Percentiles rank a stretch among this genome's conserved stretches.
Evolutionary conservation across 441 rosid species (phyloP).

Genomic region (Viola pubescens): DNA sequence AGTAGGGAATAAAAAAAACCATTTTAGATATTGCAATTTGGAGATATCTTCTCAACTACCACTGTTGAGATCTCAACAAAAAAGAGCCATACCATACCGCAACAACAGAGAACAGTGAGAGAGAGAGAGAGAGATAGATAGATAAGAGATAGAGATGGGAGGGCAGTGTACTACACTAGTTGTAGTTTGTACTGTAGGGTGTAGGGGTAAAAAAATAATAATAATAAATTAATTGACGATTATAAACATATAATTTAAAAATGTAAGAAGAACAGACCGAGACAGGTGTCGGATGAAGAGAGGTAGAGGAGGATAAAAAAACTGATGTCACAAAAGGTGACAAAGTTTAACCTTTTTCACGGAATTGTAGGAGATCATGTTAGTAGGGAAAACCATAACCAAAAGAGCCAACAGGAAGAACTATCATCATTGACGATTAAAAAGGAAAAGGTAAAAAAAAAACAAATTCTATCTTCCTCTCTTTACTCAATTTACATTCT

Average conservation of each 20-base stretch:
- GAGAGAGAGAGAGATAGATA: background rate
- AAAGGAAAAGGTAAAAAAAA: slow-evolving; percentile 12
- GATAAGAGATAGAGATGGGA: background rate
- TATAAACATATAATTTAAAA: background rate
- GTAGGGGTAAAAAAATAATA: no score
- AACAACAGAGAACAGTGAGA: background rate
- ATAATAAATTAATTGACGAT: no score
- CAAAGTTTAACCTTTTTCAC: slow-evolving; percentile 49
- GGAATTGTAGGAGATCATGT: slow-evolving; percentile 45
- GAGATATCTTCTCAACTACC: slow-evolving; percentile 15
- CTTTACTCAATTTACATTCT: slow-evolving; percentile 12
- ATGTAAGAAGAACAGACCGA: background rate
- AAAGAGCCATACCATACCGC: background rate
- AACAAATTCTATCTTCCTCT: slow-evolving; percentile 33
- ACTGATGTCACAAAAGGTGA: slow-evolving; percentile 35
- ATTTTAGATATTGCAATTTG: background rate
- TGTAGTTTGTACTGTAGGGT: no score
- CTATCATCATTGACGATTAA: slow-evolving; percentile 28
- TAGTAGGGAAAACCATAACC: slow-evolving; percentile 18
- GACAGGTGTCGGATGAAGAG: slow-evolving; percentile 20
- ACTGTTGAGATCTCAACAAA: slow-evolving; percentile 15
- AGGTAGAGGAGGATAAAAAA: slow-evolving; percentile 19
- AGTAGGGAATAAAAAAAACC: background rate
- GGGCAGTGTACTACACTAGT: no score
- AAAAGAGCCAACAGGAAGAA: slow-evolving; percentile 31